Evolutionary conservation across 2,329 filamentous ascomycete species (phyloP).

Genomic region (Xylariaceae sp.): DNA sequence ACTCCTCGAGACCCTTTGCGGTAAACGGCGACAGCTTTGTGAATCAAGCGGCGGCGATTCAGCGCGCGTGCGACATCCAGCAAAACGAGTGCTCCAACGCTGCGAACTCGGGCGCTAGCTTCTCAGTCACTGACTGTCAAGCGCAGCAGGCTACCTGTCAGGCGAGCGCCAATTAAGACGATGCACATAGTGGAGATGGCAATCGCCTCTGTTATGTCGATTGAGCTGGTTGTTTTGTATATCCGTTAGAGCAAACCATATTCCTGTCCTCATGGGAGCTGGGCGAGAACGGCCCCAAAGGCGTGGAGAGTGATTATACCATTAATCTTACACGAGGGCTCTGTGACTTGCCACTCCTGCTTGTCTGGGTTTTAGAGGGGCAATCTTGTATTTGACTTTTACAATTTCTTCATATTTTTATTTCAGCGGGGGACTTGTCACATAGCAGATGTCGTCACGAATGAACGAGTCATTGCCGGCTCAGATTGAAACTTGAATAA

Average conservation of each 20-base stretch:
- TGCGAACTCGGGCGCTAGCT: conserved; percentile 49
- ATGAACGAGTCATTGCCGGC: conserved; percentile 10
- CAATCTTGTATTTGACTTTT: conserved; percentile 2
- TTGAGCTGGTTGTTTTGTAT: not conserved
- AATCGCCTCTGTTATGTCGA: conserved; percentile 11
- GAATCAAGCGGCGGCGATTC: conserved; percentile 50
- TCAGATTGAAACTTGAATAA: not conserved
- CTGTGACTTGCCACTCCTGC: no score
- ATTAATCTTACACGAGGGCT: not conserved
- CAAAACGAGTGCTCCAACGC: conserved; percentile 57
- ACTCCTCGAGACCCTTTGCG: conserved; percentile 46
- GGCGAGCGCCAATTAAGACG: conserved; percentile 9
- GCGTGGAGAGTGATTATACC: not conserved
- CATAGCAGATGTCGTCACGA: conserved; percentile 10
- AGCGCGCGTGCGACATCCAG: conserved; percentile 61
- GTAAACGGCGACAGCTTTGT: conserved; percentile 56
- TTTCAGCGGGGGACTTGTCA: conserved; percentile 4
- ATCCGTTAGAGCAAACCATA: not conserved
- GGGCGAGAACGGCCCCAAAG: not conserved
- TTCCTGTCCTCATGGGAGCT: not conserved
- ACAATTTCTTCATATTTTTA: conserved; percentile 7
- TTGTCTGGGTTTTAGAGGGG: not conserved
- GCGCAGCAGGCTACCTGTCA: conserved; percentile 39
- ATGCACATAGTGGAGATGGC: not conserved
- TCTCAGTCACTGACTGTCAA: conserved; percentile 49